Evolutionary conservation across 192 early-diverging fungal genomes (phyloP), one percentile per base, ranked within the genome.

Genomic region (Backusella morwellensis): DNA sequence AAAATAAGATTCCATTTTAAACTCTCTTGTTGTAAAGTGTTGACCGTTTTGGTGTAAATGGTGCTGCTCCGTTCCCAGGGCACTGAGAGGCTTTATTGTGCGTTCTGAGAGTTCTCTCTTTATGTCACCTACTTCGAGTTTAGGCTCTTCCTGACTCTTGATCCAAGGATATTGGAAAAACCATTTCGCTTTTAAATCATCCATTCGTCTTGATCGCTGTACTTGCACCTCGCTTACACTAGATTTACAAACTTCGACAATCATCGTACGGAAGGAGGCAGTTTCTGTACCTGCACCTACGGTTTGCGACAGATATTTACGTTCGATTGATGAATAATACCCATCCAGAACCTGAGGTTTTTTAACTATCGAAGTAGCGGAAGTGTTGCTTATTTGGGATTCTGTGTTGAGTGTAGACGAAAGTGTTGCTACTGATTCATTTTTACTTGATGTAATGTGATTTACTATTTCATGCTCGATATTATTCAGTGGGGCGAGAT

Each of bases 221-320:
- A 35, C 35, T 44, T 72, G 72, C 0, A 59, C 63, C 29, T 78
- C 77, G 6, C 7, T 41, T 11, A 78, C 77, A 66, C 63, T 69
- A 5, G 42, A 66, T 23, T 73, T 72, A 7, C 66, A 38, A 3
- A 72, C 56, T 41, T 78, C 77, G n/a, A 78, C 47, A 7, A 78
- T 72, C 77, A 78, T 78, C 1, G 77, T 78, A 26, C 77, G 56
- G 34, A 78, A 78, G 5, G 77, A 78, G 6, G 77, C 72, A 0
- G 77, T 78, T 40, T 78, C 77, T 38, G 72, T 72, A 4, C 71
- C 50, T 6, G 77, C 50, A 0, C 77, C 77, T 19, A 66, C 66
- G 9, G 77, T 67, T 21, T 72, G 77, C 1, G 77, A 72, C 35
- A 78, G 59, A 42, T 73, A 78, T 78, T 78, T 78, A 6, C 77